Evolutionary conservation across 2,329 filamentous ascomycete genomes (phyloP).

Genomic region (Ophiostoma pallidulum): DNA sequence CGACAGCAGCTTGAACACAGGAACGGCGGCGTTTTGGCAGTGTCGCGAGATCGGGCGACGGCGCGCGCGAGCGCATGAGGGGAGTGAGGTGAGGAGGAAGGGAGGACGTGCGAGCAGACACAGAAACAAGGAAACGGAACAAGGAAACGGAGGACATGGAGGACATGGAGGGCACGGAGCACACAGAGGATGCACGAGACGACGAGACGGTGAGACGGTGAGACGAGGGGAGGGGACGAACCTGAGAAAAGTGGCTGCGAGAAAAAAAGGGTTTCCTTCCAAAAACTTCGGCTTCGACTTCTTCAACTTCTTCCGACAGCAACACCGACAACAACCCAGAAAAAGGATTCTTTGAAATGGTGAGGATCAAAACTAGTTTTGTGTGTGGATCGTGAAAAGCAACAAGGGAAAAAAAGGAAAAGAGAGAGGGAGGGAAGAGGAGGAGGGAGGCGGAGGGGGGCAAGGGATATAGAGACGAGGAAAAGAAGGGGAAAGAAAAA

Average conservation of each 20-base stretch:
- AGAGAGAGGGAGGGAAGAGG: slow-evolving; percentile 15
- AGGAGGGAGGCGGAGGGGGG: slow-evolving; percentile 16
- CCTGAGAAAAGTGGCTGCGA: slow-evolving; percentile 4
- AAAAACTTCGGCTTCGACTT: slow-evolving; percentile 17
- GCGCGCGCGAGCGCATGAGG: no score
- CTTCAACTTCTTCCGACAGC: slow-evolving; percentile 19
- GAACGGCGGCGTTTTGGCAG: neutral
- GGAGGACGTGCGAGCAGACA: no score
- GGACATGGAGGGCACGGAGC: neutral
- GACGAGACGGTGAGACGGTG: neutral
- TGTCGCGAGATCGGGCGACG: neutral
- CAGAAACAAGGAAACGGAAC: neutral
- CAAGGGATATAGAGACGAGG: slow-evolving; percentile 18
- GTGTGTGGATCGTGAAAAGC: slow-evolving; percentile 15
- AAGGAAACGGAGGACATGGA: neutral
- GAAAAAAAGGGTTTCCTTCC: slow-evolving; percentile 8
- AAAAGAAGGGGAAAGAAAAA: slow-evolving; percentile 3
- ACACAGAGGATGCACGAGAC: neutral
- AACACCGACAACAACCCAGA: slow-evolving; percentile 19
- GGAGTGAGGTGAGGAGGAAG: no score
- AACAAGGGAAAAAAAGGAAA: slow-evolving; percentile 6
- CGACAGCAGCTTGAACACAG: no score
- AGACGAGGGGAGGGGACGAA: slow-evolving; percentile 1
- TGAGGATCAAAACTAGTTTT: slow-evolving; percentile 12
- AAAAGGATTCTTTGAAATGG: slow-evolving; percentile 9